Conservation (phyloP, 805 yeast genomes). For the Wickerhamomyces subpelliculosus region DNA sequence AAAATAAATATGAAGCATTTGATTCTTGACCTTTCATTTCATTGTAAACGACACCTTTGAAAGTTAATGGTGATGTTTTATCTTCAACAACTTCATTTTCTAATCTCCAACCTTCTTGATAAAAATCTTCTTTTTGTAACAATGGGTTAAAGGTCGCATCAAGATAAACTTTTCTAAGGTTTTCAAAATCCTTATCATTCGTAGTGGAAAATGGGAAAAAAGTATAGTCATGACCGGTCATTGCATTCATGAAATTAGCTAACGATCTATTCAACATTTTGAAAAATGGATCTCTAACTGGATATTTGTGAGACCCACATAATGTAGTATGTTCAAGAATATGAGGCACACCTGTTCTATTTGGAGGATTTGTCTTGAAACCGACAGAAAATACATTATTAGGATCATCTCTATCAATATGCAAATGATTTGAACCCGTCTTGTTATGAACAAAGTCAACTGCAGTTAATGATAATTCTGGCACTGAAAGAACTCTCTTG, state of each 20-base stretch:
- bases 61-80: conserved; percentile 49
- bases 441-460: conserved; percentile 58
- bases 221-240: conserved; percentile 97
- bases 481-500: conserved; percentile 57
- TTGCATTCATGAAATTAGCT: conserved; percentile 96
- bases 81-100: conserved; percentile 65
- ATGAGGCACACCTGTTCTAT: conserved; percentile 94
- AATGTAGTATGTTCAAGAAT: conserved; percentile 92
- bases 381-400: conserved; percentile 87
- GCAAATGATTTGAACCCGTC: conserved; percentile 79
- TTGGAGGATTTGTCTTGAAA: conserved; percentile 92
- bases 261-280: conserved; percentile 94
- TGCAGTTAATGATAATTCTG: conserved; percentile 78
- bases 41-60: conserved; percentile 95
- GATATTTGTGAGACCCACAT: conserved; percentile 88
- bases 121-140: conserved; percentile 71
- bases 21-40: conserved; percentile 98
- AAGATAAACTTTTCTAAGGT: conserved; percentile 79
- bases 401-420: conserved; percentile 73
- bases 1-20: conserved; percentile 77
- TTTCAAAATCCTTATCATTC: conserved; percentile 70
- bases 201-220: conserved; percentile 96
- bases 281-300: conserved; percentile 96
- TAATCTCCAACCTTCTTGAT: conserved; percentile 96
- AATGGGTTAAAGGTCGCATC: conserved; percentile 84